Conservation (phyloP, 257 asterid species). For the Fraxinus pennsylvanica region DNA sequence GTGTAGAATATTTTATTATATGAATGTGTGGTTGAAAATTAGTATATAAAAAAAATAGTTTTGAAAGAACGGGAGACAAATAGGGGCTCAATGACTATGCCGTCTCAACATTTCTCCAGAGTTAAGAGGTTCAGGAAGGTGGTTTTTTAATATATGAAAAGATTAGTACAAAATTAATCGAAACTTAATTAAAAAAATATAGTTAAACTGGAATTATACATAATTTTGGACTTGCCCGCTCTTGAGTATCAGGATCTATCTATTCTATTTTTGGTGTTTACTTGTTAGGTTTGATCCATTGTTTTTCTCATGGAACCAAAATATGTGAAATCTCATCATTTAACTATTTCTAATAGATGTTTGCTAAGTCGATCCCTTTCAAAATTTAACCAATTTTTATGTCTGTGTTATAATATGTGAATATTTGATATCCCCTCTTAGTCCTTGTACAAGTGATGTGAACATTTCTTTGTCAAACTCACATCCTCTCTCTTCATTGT, state of each 20-base stretch:
- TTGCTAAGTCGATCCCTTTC: not conserved
- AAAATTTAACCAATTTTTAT: not conserved
- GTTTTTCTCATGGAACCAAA: not conserved
- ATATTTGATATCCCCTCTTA: constrained; percentile 6
- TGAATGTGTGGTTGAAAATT: too few species aligned
- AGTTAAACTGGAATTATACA: not conserved
- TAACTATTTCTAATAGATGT: not conserved
- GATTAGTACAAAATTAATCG: not conserved
- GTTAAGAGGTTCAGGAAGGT: not conserved
- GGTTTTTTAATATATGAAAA: not conserved
- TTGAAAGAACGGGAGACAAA: too few species aligned
- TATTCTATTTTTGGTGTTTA: not conserved
- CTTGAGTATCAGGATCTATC: not conserved
- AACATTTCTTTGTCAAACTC: not conserved
- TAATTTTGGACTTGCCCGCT: not conserved
- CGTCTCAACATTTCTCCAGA: not conserved
- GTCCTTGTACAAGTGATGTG: not conserved
- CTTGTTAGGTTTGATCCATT: not conserved
- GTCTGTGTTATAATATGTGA: not conserved
- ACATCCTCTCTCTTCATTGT: constrained; percentile 6
- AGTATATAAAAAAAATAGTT: too few species aligned
- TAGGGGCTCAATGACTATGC: not conserved
- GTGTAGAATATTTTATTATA: too few species aligned
- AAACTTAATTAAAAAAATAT: not conserved
- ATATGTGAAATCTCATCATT: not conserved